Evolutionary conservation across 2,329 filamentous ascomycete genomes (phyloP), one percentile per base, ranked within the genome.

Genomic region (Fusarium mangiferae): DNA sequence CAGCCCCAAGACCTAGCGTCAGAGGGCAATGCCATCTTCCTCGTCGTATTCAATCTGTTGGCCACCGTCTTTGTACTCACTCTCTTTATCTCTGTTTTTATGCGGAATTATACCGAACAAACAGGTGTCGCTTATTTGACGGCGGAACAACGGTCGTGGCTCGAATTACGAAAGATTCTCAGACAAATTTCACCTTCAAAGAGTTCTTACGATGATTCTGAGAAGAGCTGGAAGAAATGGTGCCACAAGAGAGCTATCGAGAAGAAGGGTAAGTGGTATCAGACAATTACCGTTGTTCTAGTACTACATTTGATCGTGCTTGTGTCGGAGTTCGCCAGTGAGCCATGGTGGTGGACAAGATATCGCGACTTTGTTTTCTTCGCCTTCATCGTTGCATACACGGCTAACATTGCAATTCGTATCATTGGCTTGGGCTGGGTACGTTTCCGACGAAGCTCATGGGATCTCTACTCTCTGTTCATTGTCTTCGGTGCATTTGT

Each of bases 51-150:
- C 90, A 99, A 99, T 83, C 89, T 99, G 80, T 88, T 99, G 77
- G 95, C 95, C 38, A 96, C 96, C 0, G 96, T 99, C 73, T 99
- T 99, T 83, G 93, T 99, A 70, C 88, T 99, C 80, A 99, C 96
- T 3, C 86, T 99, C 80, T 99, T 99, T 82, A 97, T 99, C 54
- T 98, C 96, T 64, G 96, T 99, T 70, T 99, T 99, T 82, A 99
- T 99, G 96, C 94, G 96, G 70, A 99, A 98, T 82, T 99, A 99
- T 83, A 99, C 96, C 1, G 96, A 99, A 83, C 95, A 98, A 83
- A 99, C 96, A 1, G 96, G 96, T 4, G 96, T 99, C 48, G 96
- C 96, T 6, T 99, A 96, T 81, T 85, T 99, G 77, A 99, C 96
- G 2, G 93, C 95, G 1, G 96, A 99, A 78, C 96, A 99, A 81